Evolutionary conservation across 2,329 filamentous ascomycete species (phyloP).

Genomic region (Paracoccidioides brasiliensis): DNA sequence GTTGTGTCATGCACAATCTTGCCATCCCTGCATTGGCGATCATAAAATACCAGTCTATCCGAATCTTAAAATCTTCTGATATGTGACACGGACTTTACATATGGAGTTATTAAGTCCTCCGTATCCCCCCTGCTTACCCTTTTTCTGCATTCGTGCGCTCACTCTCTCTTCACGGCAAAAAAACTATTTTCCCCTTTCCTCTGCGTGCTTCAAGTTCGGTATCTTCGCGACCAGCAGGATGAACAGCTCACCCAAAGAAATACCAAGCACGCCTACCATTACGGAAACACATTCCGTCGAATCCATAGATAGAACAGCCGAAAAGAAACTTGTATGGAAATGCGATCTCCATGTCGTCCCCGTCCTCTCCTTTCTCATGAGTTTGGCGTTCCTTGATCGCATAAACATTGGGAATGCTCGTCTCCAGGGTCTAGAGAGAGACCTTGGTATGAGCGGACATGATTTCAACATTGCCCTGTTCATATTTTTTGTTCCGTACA

Average conservation of each 20-base stretch:
- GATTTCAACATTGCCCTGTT: conserved; percentile 33
- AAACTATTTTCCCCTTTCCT: neutral
- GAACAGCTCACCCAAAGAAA: neutral
- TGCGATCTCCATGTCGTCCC: conserved; percentile 38
- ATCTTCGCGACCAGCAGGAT: neutral
- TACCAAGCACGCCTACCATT: conserved; percentile 7
- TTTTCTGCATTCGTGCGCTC: neutral
- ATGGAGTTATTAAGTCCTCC: neutral
- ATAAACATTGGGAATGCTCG: conserved; percentile 38
- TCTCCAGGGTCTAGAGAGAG: conserved; percentile 31
- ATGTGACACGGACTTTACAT: neutral
- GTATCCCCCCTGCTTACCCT: neutral
- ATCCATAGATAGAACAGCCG: conserved; percentile 12
- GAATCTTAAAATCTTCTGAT: neutral
- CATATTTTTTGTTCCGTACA: conserved; percentile 36
- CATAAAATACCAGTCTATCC: neutral
- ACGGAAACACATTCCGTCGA: conserved; percentile 12
- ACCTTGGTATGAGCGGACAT: conserved; percentile 31
- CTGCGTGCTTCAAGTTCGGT: neutral
- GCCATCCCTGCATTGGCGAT: neutral
- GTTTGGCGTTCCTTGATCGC: conserved; percentile 36
- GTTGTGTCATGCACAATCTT: neutral
- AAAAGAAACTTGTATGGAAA: conserved; percentile 34
- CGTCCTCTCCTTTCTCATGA: conserved; percentile 34
- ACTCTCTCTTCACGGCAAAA: neutral